phyloP scores from a whole-genome alignment of 768 basidiomycete species.

The Lactifluus hygrophoroides region DNA sequence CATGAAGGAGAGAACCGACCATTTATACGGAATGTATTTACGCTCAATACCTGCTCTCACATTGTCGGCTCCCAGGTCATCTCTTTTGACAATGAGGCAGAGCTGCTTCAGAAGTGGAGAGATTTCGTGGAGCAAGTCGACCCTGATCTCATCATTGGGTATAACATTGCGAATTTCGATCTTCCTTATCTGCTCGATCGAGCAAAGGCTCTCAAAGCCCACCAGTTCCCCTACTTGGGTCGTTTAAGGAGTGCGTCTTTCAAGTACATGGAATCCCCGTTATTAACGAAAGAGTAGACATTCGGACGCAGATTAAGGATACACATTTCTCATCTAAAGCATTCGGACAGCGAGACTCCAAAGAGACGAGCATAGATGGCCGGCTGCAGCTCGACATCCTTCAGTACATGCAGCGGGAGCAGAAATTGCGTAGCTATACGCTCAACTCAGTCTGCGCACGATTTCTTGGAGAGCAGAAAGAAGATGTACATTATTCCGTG shows the following conservation, averaged over 20 bases:
- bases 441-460: slow-evolving; percentile 97
- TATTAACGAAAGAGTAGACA: slow-evolving; percentile 36
- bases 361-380: slow-evolving; percentile 85
- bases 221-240: slow-evolving; percentile 66
- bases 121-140: slow-evolving; percentile 86
- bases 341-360: slow-evolving; percentile 94
- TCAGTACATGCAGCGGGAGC: slow-evolving; percentile 97
- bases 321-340: slow-evolving; percentile 98
- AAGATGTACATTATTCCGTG: slow-evolving; percentile 97
- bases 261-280: neutral
- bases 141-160: slow-evolving; percentile 94
- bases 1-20: slow-evolving; percentile 77
- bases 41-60: slow-evolving; percentile 86
- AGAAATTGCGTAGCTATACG: slow-evolving; percentile 94
- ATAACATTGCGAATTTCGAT: slow-evolving; percentile 93
- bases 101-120: slow-evolving; percentile 77
- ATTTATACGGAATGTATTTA: slow-evolving; percentile 95
- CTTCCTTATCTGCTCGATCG: slow-evolving; percentile 93
- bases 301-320: slow-evolving; percentile 74
- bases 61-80: slow-evolving; percentile 98
- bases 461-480: slow-evolving; percentile 97
- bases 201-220: slow-evolving; percentile 68
- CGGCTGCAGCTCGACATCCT: slow-evolving; percentile 92
- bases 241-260: slow-evolving; percentile 22
- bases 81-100: slow-evolving; percentile 63